Conservation (phyloP, 2,329 filamentous ascomycete species). For the Penicillium thymicola region DNA sequence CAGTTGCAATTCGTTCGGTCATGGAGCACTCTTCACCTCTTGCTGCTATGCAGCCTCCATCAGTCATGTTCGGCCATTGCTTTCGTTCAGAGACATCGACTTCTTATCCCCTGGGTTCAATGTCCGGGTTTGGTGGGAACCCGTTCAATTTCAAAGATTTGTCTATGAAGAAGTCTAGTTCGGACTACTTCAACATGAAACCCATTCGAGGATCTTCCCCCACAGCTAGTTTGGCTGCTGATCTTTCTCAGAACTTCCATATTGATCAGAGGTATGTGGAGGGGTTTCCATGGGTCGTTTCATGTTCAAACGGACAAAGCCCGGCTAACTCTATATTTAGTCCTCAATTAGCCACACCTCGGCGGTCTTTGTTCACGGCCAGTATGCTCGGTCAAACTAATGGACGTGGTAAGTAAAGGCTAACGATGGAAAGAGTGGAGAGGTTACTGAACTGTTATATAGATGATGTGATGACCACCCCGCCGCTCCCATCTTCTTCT, state of each 20-base stretch:
- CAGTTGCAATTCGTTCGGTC: slow-evolving; percentile 17
- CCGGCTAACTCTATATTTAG: slow-evolving; percentile 53
- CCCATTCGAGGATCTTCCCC: slow-evolving; percentile 81
- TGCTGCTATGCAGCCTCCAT: slow-evolving; percentile 80
- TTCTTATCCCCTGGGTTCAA: slow-evolving; percentile 48
- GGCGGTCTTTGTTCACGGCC: slow-evolving; percentile 77
- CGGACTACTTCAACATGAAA: slow-evolving; percentile 81
- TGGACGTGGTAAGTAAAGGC: slow-evolving; percentile 52
- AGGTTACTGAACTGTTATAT: slow-evolving; percentile 29
- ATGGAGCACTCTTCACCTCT: slow-evolving; percentile 96
- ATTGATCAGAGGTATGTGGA: slow-evolving; percentile 77
- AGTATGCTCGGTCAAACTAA: slow-evolving; percentile 61
- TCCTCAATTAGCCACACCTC: slow-evolving; percentile 77
- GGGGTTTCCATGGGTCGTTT: background rate
- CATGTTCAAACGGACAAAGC: slow-evolving; percentile 14
- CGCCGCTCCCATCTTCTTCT: slow-evolving; percentile 79
- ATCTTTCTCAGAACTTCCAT: slow-evolving; percentile 95
- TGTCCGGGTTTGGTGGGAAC: slow-evolving; percentile 57
- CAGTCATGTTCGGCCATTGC: slow-evolving; percentile 62
- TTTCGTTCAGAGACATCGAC: slow-evolving; percentile 54
- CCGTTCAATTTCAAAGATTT: slow-evolving; percentile 74
- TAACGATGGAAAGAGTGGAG: background rate
- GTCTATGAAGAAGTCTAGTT: slow-evolving; percentile 64
- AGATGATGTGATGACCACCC: slow-evolving; percentile 74
- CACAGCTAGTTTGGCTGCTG: slow-evolving; percentile 83